Evolutionary conservation across 1,284 basidiomycete species (phyloP).

Genomic region (Testicularia cyperi): DNA sequence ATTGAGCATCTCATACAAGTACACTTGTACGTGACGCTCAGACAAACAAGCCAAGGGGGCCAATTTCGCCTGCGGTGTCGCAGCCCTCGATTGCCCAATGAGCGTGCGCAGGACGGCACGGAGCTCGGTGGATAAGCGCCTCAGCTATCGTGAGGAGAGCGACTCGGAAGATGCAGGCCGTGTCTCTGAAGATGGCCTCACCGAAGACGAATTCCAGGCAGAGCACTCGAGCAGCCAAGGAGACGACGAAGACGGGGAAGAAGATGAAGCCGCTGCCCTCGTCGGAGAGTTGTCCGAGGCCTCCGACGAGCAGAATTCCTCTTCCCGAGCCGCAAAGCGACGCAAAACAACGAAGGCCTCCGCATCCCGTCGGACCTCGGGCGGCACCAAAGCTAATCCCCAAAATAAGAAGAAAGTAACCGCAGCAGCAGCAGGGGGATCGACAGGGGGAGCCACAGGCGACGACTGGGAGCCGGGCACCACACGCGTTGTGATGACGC

Average conservation of each 20-base stretch:
- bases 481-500: conserved; percentile 17
- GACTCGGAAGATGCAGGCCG: conserved; percentile 2
- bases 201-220: conserved; percentile 20
- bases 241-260: conserved; percentile 1
- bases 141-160: conserved; percentile 14
- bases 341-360: too few relatives aligned
- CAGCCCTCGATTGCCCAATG: too few relatives aligned
- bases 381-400: too few relatives aligned
- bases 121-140: conserved; percentile 10
- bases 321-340: too few relatives aligned
- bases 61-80: too few relatives aligned
- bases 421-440: background rate
- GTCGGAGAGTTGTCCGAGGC: background rate
- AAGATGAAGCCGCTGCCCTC: background rate
- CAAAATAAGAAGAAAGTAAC: too few relatives aligned
- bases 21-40: too few relatives aligned
- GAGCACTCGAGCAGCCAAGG: too few relatives aligned
- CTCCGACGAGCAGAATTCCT: background rate
- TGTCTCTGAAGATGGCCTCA: conserved; percentile 1
- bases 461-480: conserved; percentile 17
- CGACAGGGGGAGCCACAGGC: too few relatives aligned
- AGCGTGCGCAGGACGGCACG: conserved; percentile 22
- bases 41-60: too few relatives aligned
- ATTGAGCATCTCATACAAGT: too few relatives aligned
- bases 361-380: too few relatives aligned